Percentiles rank a stretch among this genome's conserved stretches.
These are phyloP conservation scores for Noccaea bulbosa DNA, from an alignment of 345 rosid species.

Conservation along the genomic window DNA sequence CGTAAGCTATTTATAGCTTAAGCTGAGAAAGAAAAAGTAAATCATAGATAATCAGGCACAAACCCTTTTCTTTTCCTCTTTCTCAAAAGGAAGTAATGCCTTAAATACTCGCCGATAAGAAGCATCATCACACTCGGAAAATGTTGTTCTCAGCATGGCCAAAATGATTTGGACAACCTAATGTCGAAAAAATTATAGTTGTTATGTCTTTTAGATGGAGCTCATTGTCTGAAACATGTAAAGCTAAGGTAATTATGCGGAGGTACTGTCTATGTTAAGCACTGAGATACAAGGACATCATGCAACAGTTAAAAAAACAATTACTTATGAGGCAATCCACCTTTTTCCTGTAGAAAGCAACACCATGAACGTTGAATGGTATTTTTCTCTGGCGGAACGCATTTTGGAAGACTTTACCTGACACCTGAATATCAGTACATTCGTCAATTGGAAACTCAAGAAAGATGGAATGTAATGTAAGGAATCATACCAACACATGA, in stretches of 20 bases:
- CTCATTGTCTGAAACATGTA: constrained; percentile 15
- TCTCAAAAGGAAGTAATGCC: constrained; percentile 82
- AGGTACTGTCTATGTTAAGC: constrained; percentile 13
- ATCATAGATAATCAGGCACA: background rate
- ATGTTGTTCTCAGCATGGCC: constrained; percentile 80
- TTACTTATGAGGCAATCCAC: constrained; percentile 43
- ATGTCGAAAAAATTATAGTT: constrained; percentile 4
- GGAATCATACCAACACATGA: constrained; percentile 23
- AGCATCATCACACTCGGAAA: constrained; percentile 75
- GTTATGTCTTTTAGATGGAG: constrained; percentile 13
- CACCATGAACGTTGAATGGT: constrained; percentile 93
- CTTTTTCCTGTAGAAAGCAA: constrained; percentile 95
- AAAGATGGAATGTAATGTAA: too few species aligned
- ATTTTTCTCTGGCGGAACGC: constrained; percentile 85
- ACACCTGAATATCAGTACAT: constrained; percentile 58
- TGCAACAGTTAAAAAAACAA: constrained; percentile 17
- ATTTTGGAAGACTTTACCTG: constrained; percentile 82
- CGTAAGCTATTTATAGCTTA: constrained; percentile 19
- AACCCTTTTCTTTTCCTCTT: constrained; percentile 88
- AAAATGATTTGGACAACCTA: constrained; percentile 80
- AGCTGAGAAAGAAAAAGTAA: constrained; percentile 13
- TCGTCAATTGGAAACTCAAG: too few species aligned
- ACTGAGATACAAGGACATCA: constrained; percentile 3
- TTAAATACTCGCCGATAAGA: constrained; percentile 85
- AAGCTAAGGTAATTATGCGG: constrained; percentile 1